phyloP scores from a whole-genome alignment of 1,284 basidiomycete species.

The Bothia castanella region DNA sequence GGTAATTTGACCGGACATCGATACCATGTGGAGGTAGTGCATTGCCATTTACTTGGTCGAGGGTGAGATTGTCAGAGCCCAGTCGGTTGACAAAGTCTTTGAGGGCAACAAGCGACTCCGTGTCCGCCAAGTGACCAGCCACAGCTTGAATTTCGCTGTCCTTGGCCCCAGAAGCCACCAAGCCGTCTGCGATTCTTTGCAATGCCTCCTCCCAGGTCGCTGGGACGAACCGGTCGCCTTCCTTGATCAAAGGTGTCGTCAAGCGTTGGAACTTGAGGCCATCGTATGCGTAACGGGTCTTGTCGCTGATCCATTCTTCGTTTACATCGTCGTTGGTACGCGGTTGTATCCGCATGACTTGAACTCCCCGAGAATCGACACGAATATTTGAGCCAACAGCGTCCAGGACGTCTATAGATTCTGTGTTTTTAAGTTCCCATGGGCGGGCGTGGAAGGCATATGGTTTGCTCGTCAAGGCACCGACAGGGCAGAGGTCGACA shows the following conservation, averaged over 20 bases:
- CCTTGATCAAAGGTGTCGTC: conserved; percentile 88
- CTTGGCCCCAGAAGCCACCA: conserved; percentile 76
- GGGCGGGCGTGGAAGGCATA: conserved; percentile 96
- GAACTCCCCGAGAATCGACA: conserved; percentile 91
- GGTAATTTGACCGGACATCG: conserved; percentile 94
- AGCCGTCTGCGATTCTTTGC: conserved; percentile 73
- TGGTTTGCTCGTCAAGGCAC: conserved; percentile 96
- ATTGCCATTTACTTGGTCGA: conserved; percentile 73
- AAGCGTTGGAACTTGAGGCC: conserved; percentile 95
- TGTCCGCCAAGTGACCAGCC: conserved; percentile 90
- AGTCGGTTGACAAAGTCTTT: conserved; percentile 94
- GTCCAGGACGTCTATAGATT: conserved; percentile 96
- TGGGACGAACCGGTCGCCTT: conserved; percentile 89
- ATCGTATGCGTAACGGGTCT: conserved; percentile 96
- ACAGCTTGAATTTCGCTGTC: conserved; percentile 97
- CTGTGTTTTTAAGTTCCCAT: conserved; percentile 99
- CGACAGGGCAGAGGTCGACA: conserved; percentile 95
- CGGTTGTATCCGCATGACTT: conserved; percentile 97
- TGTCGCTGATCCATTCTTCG: conserved; percentile 99
- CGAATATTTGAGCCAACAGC: conserved; percentile 98
- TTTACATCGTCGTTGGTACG: conserved; percentile 97
- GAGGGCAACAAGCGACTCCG: conserved; percentile 89
- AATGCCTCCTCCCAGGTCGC: conserved; percentile 94
- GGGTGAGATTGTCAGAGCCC: conserved; percentile 91
- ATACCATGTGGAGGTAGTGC: conserved; percentile 73